A percentile compares a stretch with the other conserved stretches of the same genome.
Conservation (phyloP, 768 basidiomycete species). For the Agaricus sinodeliciosus region DNA sequence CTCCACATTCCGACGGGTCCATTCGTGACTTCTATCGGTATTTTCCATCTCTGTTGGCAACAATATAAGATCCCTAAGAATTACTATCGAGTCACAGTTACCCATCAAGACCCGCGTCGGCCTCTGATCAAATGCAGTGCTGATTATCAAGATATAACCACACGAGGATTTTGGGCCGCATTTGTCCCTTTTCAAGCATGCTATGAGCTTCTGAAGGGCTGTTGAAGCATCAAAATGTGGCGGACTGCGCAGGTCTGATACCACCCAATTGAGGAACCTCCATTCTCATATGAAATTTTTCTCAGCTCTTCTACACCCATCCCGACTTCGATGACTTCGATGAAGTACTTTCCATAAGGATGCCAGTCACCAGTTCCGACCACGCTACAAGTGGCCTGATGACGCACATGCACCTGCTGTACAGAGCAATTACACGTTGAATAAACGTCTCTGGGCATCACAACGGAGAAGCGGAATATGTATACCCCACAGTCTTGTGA, state of each 20-base stretch:
- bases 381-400: not conserved
- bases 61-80: not conserved
- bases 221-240: not conserved
- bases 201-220: not conserved
- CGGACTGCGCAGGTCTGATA: not conserved
- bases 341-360: not conserved
- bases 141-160: not conserved
- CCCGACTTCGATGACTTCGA: not conserved
- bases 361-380: not conserved
- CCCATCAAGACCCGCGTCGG: not conserved
- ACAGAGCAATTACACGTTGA: not conserved
- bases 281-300: not conserved
- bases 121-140: not conserved
- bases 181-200: not conserved
- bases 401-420: too few species aligned
- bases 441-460: not conserved
- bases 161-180: not conserved
- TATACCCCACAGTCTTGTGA: not conserved
- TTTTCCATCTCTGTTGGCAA: not conserved
- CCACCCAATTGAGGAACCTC: not conserved
- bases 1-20: not conserved
- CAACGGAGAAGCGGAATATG: not conserved
- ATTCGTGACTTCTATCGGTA: constrained; percentile 1
- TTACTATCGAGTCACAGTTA: too few species aligned
- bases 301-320: not conserved